Base-by-base conservation (phyloP, 306 rosid genomes). In the Vigna angularis region DNA sequence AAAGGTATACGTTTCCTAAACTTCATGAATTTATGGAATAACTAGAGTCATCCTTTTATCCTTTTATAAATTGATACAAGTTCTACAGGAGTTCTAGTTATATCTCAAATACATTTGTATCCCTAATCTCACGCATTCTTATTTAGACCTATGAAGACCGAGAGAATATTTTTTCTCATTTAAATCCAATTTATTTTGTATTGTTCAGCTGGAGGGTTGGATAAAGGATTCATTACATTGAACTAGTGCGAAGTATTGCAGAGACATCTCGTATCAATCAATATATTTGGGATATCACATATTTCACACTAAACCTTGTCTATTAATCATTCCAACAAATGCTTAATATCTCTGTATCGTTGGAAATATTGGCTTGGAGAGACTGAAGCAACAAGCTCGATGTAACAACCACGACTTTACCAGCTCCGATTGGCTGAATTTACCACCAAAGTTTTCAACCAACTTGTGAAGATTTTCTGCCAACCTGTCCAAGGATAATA, bases 401-500 rank as follows among this genome's bases (percentile, higher is more conserved):
- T 42, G 47, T 17, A 56, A 72, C 36, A 17, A 38, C 62, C 30
- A 80, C 48, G 45, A 16, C 45, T 62, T 74, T 78, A 83, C 77
- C 44, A 20, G 64, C 72, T 77, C 84, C 67, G 73, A 70, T 55
- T 20, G 52, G 48, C 69, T 70, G 49, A 73, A 24, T 75, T 32
- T 0, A 59, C 38, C 3, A 44, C 69, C 64, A 58, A 9, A 34
- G 45, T 72, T 49, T 62, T 68, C 62, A 32, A 62, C 74, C 76
- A 79, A 66, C 69, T 72, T 72, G 53, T 57, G 53, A 26, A 26
- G 74, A 71, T 59, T 53, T 32, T n/a, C 49, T 6, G 36, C 55
- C 62, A 70, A 82, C 70, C 91, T 84, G 88, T 48, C 51, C 71
- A 55, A 81, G 51, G 59, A 72, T 57, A 75, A 20, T 2, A 80